Evolutionary conservation across 345 rosid species (phyloP).

Genomic region (Salix exigua): DNA sequence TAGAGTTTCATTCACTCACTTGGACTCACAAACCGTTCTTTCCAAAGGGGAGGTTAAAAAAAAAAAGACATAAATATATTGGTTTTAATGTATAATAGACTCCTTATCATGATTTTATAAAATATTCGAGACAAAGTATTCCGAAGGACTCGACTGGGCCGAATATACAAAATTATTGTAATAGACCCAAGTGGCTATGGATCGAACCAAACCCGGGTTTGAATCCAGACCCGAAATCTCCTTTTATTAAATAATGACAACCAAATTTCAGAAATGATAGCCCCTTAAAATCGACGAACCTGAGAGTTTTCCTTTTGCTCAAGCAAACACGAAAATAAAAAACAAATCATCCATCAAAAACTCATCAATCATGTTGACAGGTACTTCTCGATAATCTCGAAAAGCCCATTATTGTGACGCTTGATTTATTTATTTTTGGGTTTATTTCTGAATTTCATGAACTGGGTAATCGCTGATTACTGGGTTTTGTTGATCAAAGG

Average conservation of each 20-base stretch:
- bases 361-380: constrained; percentile 54
- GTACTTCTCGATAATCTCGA: constrained; percentile 21
- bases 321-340: constrained; percentile 37
- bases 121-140: too few species aligned
- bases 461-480: constrained; percentile 13
- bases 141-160: too few species aligned
- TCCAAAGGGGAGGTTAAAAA: too few species aligned
- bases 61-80: too few species aligned
- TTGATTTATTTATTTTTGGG: background rate
- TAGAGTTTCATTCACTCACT: too few species aligned
- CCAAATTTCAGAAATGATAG: background rate
- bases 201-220: background rate
- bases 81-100: too few species aligned
- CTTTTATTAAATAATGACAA: background rate
- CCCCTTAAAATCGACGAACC: background rate
- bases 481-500: background rate
- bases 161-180: too few species aligned
- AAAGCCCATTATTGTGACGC: background rate
- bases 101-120: too few species aligned
- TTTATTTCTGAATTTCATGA: constrained; percentile 8
- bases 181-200: background rate
- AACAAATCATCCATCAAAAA: background rate
- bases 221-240: background rate
- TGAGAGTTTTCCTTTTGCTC: constrained; percentile 41
- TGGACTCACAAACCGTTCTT: too few species aligned